A percentile compares a stretch with the other conserved stretches of the same genome.
These are phyloP conservation scores for Acanthamoeba castellanii DNA, from an alignment of 208 protist species.

Conservation along the genomic window DNA sequence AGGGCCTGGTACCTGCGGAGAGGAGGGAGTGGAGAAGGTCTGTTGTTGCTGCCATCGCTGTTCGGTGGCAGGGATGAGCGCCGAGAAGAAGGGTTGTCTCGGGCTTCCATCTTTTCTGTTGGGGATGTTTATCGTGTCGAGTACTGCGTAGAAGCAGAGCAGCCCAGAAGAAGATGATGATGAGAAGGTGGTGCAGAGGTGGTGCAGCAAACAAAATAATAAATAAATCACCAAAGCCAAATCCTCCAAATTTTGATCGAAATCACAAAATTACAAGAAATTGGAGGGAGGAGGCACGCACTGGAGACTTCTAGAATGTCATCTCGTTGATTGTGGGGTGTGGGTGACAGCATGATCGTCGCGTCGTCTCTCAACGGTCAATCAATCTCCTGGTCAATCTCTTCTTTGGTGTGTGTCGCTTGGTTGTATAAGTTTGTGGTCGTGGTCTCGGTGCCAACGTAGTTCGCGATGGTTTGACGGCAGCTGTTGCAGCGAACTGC, in stretches of 20 bases:
- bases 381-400: too few species aligned
- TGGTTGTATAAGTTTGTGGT: neutral
- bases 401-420: neutral
- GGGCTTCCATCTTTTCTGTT: neutral
- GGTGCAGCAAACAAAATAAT: neutral
- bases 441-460: neutral
- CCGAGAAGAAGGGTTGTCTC: slow-evolving; percentile 9
- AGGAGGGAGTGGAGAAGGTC: neutral
- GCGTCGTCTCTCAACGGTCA: neutral
- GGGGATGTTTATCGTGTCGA: neutral
- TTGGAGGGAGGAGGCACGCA: slow-evolving; percentile 2
- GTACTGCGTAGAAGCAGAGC: neutral
- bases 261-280: neutral
- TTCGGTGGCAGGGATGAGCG: neutral
- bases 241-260: neutral
- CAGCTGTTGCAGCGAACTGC: neutral
- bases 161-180: neutral
- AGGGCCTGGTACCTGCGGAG: neutral
- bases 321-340: neutral
- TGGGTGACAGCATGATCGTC: neutral
- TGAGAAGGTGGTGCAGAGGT: neutral
- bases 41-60: slow-evolving; percentile 3
- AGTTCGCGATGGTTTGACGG: too few species aligned
- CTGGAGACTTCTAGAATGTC: neutral
- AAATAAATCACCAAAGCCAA: neutral